Percentiles rank a stretch among this genome's conserved stretches.
Evolutionary conservation across 2,329 filamentous ascomycete species (phyloP).

Genomic region (Penicillium sp.): DNA sequence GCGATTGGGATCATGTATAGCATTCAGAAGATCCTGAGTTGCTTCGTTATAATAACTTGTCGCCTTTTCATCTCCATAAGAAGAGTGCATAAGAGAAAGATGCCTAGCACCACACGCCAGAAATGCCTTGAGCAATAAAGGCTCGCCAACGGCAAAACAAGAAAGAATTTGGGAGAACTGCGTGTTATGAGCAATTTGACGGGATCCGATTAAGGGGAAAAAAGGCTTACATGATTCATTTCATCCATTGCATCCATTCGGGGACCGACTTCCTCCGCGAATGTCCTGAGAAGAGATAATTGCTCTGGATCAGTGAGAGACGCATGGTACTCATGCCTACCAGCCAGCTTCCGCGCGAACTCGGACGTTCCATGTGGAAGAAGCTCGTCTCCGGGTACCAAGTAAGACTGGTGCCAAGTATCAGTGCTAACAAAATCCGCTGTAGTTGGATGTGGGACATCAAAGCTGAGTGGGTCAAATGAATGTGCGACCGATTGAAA

Average conservation of each 20-base stretch:
- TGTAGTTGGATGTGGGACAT: conserved; percentile 40
- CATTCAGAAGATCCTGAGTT: conserved; percentile 72
- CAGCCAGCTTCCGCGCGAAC: conserved; percentile 40
- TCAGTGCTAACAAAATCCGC: conserved; percentile 30
- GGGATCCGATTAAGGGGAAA: not conserved
- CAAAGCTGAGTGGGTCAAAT: conserved; percentile 49
- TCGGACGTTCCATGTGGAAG: conserved; percentile 32
- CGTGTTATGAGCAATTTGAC: conserved; percentile 7
- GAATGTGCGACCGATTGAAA: conserved; percentile 54
- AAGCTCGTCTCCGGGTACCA: conserved; percentile 25
- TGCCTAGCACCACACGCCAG: conserved; percentile 86
- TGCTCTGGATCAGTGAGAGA: conserved; percentile 74
- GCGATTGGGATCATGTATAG: conserved; percentile 78
- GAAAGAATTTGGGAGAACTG: conserved; percentile 80
- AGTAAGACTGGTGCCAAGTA: conserved; percentile 25
- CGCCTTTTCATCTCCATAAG: conserved; percentile 73
- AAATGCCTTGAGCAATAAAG: conserved; percentile 86
- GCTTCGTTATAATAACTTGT: conserved; percentile 82
- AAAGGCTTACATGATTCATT: conserved; percentile 64
- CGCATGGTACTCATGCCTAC: conserved; percentile 52
- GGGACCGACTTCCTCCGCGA: conserved; percentile 81
- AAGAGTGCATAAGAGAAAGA: conserved; percentile 67
- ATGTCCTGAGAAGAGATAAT: conserved; percentile 85
- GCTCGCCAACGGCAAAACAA: conserved; percentile 74
- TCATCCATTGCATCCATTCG: conserved; percentile 95